Percentiles rank a stretch among this genome's conserved stretches.
phyloP scores from a whole-genome alignment of 2,329 filamentous ascomycete genomes.

The Fusarium graminum region DNA sequence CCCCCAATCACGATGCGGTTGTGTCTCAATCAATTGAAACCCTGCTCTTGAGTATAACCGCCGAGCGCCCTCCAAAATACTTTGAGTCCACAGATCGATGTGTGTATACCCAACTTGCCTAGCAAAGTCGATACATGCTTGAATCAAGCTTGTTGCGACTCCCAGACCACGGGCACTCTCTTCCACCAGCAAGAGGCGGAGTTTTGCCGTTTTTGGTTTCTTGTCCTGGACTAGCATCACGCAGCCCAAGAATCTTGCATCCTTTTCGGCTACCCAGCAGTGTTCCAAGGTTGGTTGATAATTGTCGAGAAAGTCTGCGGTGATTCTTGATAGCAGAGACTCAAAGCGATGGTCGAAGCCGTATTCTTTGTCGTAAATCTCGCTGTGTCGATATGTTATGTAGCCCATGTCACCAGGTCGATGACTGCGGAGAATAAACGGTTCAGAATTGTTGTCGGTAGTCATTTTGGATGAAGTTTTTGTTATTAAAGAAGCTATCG shows the following conservation, averaged over 20 bases:
- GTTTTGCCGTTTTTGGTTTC: constrained; percentile 15
- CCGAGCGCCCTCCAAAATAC: background rate
- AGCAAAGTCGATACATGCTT: constrained; percentile 15
- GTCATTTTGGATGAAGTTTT: constrained; percentile 1
- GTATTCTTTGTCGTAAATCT: constrained; percentile 5
- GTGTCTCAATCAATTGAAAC: background rate
- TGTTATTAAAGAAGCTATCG: too few species aligned
- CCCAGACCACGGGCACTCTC: constrained; percentile 14
- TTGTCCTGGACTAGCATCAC: constrained; percentile 10
- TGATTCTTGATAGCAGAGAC: constrained; percentile 2
- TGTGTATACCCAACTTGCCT: background rate
- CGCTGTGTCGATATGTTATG: constrained; percentile 7
- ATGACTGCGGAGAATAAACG: constrained; percentile 5
- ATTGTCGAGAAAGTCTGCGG: constrained; percentile 10
- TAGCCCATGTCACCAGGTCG: constrained; percentile 12
- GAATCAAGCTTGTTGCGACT: background rate
- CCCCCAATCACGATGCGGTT: background rate
- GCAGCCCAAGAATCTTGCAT: background rate
- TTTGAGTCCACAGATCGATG: constrained; percentile 11
- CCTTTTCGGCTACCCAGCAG: constrained; percentile 14
- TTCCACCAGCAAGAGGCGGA: constrained; percentile 12
- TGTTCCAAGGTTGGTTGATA: background rate
- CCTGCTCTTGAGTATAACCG: background rate
- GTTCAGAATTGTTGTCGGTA: background rate
- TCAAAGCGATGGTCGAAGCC: constrained; percentile 7